Conservation (phyloP, 139 green algal genomes). For the Yamagishiella unicocca region DNA sequence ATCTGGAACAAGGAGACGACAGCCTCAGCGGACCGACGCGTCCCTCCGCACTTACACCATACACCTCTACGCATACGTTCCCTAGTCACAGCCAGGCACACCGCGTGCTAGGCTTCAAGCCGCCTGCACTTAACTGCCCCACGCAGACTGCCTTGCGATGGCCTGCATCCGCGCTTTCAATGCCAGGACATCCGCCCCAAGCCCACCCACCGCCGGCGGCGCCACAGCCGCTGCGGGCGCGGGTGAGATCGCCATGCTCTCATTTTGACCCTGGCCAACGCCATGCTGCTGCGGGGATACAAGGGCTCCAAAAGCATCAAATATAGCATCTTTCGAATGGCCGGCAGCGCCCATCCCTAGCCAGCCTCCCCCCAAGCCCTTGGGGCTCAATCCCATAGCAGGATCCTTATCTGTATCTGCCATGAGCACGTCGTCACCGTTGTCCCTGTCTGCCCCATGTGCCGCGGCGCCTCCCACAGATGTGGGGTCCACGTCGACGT, state of each 20-base stretch:
- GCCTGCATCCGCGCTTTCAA: constrained; percentile 7
- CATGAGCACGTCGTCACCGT: not conserved
- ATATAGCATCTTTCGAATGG: not conserved
- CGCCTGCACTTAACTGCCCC: too few species aligned
- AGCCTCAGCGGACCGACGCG: too few species aligned
- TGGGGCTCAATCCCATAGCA: too few species aligned
- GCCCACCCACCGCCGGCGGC: not conserved
- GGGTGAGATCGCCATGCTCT: not conserved
- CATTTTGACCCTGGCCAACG: not conserved
- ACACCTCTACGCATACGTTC: too few species aligned
- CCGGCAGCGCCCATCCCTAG: not conserved
- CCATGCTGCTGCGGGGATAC: not conserved
- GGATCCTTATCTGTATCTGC: not conserved
- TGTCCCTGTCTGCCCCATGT: not conserved
- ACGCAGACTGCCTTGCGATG: not conserved
- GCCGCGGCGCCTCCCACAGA: not conserved
- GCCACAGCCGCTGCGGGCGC: not conserved
- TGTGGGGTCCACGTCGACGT: not conserved
- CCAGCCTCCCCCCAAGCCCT: not conserved
- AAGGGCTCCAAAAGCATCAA: not conserved
- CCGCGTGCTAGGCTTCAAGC: too few species aligned
- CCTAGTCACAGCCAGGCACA: too few species aligned
- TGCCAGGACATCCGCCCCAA: not conserved
- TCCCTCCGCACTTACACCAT: too few species aligned
- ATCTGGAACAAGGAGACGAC: too few species aligned